Evolutionary conservation across 805 yeast species (phyloP), one percentile per base, ranked within the genome.

Genomic region (Komagataella pastoris): DNA sequence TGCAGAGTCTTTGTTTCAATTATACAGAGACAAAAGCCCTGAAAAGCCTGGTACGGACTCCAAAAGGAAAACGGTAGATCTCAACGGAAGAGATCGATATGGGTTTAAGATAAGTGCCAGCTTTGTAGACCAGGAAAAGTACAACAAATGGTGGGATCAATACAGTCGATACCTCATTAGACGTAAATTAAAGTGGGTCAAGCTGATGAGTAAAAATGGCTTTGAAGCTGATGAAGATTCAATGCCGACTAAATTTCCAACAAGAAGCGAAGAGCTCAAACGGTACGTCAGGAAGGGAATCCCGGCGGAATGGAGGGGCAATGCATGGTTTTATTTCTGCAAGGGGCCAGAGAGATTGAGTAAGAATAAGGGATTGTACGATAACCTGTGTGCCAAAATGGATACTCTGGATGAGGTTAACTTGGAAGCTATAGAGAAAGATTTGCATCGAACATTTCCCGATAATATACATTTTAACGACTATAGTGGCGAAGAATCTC

Each of bases 291-390:
- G 97, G 52, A 86, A 86, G 63, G 99, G 99, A 10, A 83, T 91
- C 8, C 98, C 99, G 0, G 90, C 96, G 0, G 97, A 88, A 62
- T 91, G 97, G 97, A 72, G 99, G 57, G 99, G 99, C 1, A 78
- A 79, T 57, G 97, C 97, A 0, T 91, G 99, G 99, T 91, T 93
- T 74, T 83, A 81, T 70, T 91, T 87, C 65, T 95, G 96, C 7
- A 81, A 82, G 23, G 99, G 98, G 2, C 55, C 58, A 46, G 66
- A 68, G n/a, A 75, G 75, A 57, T 66, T 88, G 52, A 80, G 76
- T 57, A 79, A 80, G 45, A 80, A 90, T 61, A 70, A 69, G 14
- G 96, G 95, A 1, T 75, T 86, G 2, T 93, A 90, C 64, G 86
- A 81, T 47, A 70, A 73, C 54, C 72, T 91, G 30, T 81, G 88